Evolutionary conservation across 371 early-diverging fungal genomes (phyloP), one percentile per base, ranked within the genome.

Genomic region (Smittium mucronatum): DNA sequence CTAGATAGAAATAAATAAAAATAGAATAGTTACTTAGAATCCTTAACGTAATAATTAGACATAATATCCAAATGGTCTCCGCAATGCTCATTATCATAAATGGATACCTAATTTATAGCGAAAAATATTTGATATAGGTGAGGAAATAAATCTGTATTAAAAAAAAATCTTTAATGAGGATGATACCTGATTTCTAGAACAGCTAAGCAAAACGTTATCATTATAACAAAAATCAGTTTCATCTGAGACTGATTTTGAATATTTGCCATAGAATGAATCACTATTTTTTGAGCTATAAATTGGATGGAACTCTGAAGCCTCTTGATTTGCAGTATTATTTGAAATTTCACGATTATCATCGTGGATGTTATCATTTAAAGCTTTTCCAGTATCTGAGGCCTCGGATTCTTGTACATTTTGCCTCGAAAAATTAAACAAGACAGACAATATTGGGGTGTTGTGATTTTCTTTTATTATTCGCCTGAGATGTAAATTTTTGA

Each of bases 11-110:
- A n/a, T n/a, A n/a, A n/a, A n/a, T n/a, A n/a, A n/a, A n/a, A n/a
- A n/a, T n/a, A n/a, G n/a, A n/a, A n/a, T 36, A 57, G 30, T n/a
- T 16, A 47, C 59, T 5, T 59, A 2, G 11, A 11, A 28, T 59
- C 26, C 59, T 59, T 28, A 59, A 28, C 26, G 26, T 15, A 76
- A 72, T 86, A 93, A 73, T 93, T 89, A 8, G 92, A 90, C 89
- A 93, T 91, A 70, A 93, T 88, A 75, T 93, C 93, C 73, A 93
- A 78, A 70, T 93, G 93, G 70, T 92, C 91, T 17, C 92, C 93
- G 69, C 90, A 90, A 73, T 93, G 92, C 76, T 92, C 92, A 77
- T 93, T 93, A 75, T 93, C 93, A 71, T 90, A 93, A 5, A 92
- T 81, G 69, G 87, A 92, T 30, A 89, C 84, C 87, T 93, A 74